Base-by-base conservation (phyloP, 352 stramenopile species). In the Pythium phragmiticola region DNA sequence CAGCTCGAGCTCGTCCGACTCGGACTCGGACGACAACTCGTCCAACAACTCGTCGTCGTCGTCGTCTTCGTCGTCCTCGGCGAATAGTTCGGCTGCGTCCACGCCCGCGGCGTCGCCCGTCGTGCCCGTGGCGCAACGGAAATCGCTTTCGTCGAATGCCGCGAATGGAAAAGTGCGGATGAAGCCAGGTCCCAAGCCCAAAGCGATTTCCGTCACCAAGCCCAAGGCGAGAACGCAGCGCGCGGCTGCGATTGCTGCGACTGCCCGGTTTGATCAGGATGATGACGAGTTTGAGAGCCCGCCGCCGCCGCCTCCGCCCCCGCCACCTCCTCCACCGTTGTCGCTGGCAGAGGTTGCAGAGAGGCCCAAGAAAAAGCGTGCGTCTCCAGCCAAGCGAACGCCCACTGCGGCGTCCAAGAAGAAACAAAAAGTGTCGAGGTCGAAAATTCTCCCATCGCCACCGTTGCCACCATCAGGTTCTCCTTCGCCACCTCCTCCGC, bases 1-100 rank as follows among this genome's bases (percentile, higher is more conserved):
- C 66, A 92, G 83, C 55, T 92, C 83, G 12, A 89, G 81, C 60
- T 68, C 82, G 45, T 90, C 81, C 30, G 62, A 70, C 48, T 92
- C 83, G n/a, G 81, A 90, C 61, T 89, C 72, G 42, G 68, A 76
- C 52, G 68, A 78, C 50, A 77, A 84, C 43, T 76, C 85, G 46
- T 41, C 74, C 7, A 83, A 75, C 0, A 75, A 72, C 37, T 86
- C 74, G 8, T 87, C 73, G 14, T 69, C 67, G 26, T 87, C 73
- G 3, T 69, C 51, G 8, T 73, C 68, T 6, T 82, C 77, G 0
- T 64, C 60, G 8, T 75, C 71, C 0, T 72, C 65, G 21, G 60
- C 57, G 3, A 57, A 57, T 43, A 66, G 51, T 43, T 70, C 70
- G 57, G 63, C 68, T 4, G 53, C 72, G 5, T 69, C 60, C 8